Evolutionary conservation across 768 basidiomycete species (phyloP).

Genomic region (Naematelia aurantialba): DNA sequence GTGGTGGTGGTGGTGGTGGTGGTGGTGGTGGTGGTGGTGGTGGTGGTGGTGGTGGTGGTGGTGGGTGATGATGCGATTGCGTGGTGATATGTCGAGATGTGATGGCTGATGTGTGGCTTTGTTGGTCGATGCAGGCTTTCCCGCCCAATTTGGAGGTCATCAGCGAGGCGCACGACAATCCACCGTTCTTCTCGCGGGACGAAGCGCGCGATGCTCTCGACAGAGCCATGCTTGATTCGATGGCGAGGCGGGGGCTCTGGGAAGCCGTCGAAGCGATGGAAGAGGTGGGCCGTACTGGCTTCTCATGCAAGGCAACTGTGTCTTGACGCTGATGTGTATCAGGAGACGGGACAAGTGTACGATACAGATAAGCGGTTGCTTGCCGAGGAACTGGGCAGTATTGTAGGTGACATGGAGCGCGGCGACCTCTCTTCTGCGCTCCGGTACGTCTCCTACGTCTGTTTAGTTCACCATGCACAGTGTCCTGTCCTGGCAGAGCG

Average conservation of each 20-base stretch:
- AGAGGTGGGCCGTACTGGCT: slow-evolving; percentile 19
- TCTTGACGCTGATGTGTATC: not conserved
- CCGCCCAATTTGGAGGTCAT: slow-evolving; percentile 39
- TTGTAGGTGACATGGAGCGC: slow-evolving; percentile 26
- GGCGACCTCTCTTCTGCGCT: slow-evolving; percentile 61
- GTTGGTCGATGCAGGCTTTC: slow-evolving; percentile 22
- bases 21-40: too few relatives aligned
- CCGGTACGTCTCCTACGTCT: slow-evolving; percentile 56
- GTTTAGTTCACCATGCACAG: not conserved
- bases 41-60: too few relatives aligned
- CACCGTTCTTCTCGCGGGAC: slow-evolving; percentile 39
- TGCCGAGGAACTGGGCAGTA: slow-evolving; percentile 29
- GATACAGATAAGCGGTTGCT: slow-evolving; percentile 17
- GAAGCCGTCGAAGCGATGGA: slow-evolving; percentile 38
- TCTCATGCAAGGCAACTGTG: not conserved
- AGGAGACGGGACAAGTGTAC: slow-evolving; percentile 35
- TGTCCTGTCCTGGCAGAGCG: too few relatives aligned
- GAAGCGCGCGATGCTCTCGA: slow-evolving; percentile 35
- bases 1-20: not conserved
- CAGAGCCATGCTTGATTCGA: slow-evolving; percentile 35
- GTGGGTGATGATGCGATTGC: too few relatives aligned
- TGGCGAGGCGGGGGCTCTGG: slow-evolving; percentile 44
- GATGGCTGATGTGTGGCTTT: not conserved
- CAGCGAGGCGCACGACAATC: slow-evolving; percentile 36
- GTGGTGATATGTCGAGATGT: not conserved